Evolutionary conservation across 441 rosid genomes (phyloP).

Genomic region (Mallotus repandus): DNA sequence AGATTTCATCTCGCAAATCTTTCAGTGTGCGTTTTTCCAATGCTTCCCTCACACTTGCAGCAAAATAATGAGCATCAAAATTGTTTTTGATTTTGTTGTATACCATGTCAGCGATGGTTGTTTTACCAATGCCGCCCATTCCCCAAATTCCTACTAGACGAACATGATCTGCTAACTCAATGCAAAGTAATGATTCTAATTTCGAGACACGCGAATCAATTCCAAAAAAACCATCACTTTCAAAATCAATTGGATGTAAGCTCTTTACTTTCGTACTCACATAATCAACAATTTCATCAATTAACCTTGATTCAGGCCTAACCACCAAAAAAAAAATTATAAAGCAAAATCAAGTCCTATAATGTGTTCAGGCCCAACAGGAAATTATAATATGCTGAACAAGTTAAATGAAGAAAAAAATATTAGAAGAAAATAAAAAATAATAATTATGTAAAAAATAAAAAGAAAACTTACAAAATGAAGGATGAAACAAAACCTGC

Average conservation of each 20-base stretch:
- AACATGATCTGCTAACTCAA: neutral
- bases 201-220: neutral
- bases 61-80: neutral
- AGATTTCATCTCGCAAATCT: neutral
- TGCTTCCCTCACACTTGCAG: neutral
- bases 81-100: neutral
- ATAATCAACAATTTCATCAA: neutral
- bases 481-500: neutral
- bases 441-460: too few species aligned
- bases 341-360: too few species aligned
- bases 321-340: neutral
- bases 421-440: too few species aligned
- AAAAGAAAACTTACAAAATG: neutral
- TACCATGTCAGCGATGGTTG: conserved; percentile 1
- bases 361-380: too few species aligned
- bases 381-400: too few species aligned
- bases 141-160: conserved; percentile 11
- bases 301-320: neutral
- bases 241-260: neutral
- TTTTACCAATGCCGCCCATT: conserved; percentile 25
- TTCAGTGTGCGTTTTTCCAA: neutral
- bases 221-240: neutral
- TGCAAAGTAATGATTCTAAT: neutral
- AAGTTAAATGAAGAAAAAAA: too few species aligned
- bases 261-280: neutral